Percentiles rank a stretch among this genome's conserved stretches.
Conservation (phyloP, 2,329 filamentous ascomycete genomes). For the Blastomyces gilchristii region DNA sequence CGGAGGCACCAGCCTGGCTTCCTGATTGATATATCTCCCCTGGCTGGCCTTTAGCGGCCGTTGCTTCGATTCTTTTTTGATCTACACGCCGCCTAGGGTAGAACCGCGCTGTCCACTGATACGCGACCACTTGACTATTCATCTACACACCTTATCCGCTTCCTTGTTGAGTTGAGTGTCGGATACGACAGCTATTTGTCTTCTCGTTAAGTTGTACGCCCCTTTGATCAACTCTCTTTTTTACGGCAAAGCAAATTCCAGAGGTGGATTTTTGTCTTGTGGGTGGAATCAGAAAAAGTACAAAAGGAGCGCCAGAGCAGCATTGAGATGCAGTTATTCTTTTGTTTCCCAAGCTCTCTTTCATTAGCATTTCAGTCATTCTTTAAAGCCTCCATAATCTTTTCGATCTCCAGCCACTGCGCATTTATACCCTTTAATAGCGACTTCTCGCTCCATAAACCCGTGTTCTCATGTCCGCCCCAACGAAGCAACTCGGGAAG, state of each 20-base stretch:
- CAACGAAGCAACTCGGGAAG: conserved; percentile 30
- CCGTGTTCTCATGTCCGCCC: conserved; percentile 29
- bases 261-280: background rate
- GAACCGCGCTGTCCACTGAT: background rate
- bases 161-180: background rate
- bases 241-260: conserved; percentile 6
- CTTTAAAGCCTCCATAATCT: background rate
- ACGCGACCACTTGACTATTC: background rate
- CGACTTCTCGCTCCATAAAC: conserved; percentile 10
- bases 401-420: background rate
- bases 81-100: conserved; percentile 4
- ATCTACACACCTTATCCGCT: background rate
- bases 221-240: background rate
- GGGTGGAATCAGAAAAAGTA: background rate
- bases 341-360: background rate
- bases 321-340: background rate
- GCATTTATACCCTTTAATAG: background rate
- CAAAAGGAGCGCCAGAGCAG: conserved; percentile 2
- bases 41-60: background rate
- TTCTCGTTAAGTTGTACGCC: background rate
- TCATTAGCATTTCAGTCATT: background rate
- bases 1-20: background rate
- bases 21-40: conserved; percentile 1
- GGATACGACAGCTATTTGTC: background rate
- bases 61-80: background rate